A percentile compares a stretch with the other conserved stretches of the same genome.
These are phyloP conservation scores for Syzygium oleosum DNA, from an alignment of 345 rosid species.

Conservation along the genomic window DNA sequence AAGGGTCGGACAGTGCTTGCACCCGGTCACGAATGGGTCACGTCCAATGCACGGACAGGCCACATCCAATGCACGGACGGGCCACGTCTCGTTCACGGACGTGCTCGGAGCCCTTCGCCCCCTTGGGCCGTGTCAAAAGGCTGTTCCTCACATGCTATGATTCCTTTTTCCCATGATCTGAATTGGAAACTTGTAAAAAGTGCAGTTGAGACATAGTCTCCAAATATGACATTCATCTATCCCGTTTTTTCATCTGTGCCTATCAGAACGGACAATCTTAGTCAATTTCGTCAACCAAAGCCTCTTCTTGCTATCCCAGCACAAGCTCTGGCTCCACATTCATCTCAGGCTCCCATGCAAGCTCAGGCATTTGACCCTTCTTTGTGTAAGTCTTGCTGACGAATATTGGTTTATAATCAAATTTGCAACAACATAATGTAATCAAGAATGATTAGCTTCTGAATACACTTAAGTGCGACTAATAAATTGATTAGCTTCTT, in stretches of 20 bases:
- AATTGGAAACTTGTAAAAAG: background rate
- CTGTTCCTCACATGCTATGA: background rate
- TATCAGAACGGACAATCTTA: background rate
- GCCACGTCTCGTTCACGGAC: too few species aligned
- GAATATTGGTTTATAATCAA: background rate
- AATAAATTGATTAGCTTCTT: background rate
- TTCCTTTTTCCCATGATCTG: background rate
- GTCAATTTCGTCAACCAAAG: background rate
- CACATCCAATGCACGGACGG: too few species aligned
- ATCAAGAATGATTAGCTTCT: background rate
- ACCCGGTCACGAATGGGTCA: too few species aligned
- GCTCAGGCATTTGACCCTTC: background rate
- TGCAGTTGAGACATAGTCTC: background rate
- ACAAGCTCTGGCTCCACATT: background rate
- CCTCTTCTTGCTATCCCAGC: background rate
- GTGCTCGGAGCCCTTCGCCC: too few species aligned
- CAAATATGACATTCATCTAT: background rate
- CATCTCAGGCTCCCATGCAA: background rate
- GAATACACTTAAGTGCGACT: background rate
- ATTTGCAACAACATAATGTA: accelerated
- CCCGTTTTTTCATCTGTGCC: background rate
- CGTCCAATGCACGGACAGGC: too few species aligned
- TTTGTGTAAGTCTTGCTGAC: background rate
- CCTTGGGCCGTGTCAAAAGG: background rate
- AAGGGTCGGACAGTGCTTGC: too few species aligned